phyloP scores from a whole-genome alignment of 2,329 filamentous ascomycete genomes.

The Ramichloridium luteum region DNA sequence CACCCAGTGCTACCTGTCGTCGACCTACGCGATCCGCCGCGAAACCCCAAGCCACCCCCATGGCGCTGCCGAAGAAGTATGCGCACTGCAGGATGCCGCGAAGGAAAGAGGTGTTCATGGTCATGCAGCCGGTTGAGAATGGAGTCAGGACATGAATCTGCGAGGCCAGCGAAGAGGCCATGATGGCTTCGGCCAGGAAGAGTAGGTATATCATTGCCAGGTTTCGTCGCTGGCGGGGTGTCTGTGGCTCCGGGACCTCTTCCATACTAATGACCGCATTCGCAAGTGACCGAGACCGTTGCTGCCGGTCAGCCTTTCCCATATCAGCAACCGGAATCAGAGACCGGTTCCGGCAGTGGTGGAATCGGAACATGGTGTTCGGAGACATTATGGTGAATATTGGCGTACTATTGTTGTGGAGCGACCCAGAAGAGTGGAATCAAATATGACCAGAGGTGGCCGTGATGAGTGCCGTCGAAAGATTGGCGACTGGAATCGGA shows the following conservation, averaged over 20 bases:
- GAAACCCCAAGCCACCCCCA: slow-evolving; percentile 35
- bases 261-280: slow-evolving; percentile 6
- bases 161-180: slow-evolving; percentile 37
- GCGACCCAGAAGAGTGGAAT: too few species aligned
- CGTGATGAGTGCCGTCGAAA: too few species aligned
- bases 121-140: slow-evolving; percentile 33
- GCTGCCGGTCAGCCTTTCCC: slow-evolving; percentile 26
- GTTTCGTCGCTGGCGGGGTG: slow-evolving; percentile 16
- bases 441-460: too few species aligned
- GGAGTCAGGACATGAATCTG: slow-evolving; percentile 36
- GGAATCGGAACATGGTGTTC: slow-evolving; percentile 34
- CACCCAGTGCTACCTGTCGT: slow-evolving; percentile 32
- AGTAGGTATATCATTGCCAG: slow-evolving; percentile 34
- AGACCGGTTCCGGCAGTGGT: slow-evolving; percentile 30
- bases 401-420: too few species aligned
- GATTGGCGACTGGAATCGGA: too few species aligned
- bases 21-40: slow-evolving; percentile 33
- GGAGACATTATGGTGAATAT: too few species aligned
- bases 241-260: slow-evolving; percentile 14
- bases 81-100: slow-evolving; percentile 37
- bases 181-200: slow-evolving; percentile 39
- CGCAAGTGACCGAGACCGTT: too few species aligned
- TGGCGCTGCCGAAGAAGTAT: slow-evolving; percentile 35
- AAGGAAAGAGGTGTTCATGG: slow-evolving; percentile 34
- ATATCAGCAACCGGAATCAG: slow-evolving; percentile 33